Conservation (phyloP, 177 flowering plant genomes). For the Vitis hybrid region DNA sequence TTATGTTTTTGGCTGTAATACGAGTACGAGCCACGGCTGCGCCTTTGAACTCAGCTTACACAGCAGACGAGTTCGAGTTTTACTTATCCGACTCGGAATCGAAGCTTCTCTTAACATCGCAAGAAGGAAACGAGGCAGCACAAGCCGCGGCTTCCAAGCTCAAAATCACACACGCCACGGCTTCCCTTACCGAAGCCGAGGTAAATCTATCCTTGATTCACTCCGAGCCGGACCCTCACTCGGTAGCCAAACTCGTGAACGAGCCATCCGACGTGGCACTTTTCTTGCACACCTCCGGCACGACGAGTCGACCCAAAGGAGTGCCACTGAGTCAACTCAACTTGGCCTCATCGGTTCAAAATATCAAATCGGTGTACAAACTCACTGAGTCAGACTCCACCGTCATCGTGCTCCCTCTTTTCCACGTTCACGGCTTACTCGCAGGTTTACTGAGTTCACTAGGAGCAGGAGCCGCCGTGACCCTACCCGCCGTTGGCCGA, state of each 20-base stretch:
- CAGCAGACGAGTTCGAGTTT: conserved; percentile 80
- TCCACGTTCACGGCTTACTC: conserved; percentile 87
- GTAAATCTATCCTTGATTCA: conserved; percentile 30
- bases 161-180: conserved; percentile 49
- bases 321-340: conserved; percentile 85
- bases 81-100: conserved; percentile 86
- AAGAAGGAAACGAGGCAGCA: conserved; percentile 54
- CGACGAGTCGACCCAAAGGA: conserved; percentile 95
- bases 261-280: conserved; percentile 76
- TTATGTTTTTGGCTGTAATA: conserved; percentile 78
- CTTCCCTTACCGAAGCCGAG: conserved; percentile 31
- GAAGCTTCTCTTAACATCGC: conserved; percentile 53
- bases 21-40: conserved; percentile 73
- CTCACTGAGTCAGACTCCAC: conserved; percentile 77
- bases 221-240: conserved; percentile 22
- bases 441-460: conserved; percentile 75
- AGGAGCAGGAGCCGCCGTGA: conserved; percentile 68
- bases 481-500: conserved; percentile 83
- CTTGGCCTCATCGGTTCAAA: conserved; percentile 59
- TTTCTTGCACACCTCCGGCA: conserved; percentile 95
- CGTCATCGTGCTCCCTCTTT: conserved; percentile 79
- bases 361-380: conserved; percentile 69
- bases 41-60: conserved; percentile 81
- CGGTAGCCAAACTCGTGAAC: conserved; percentile 36
- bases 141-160: conserved; percentile 69